These are phyloP conservation scores for Dioscorea alata DNA, from an alignment of 106 monocot genomes.

Conservation along the genomic window DNA sequence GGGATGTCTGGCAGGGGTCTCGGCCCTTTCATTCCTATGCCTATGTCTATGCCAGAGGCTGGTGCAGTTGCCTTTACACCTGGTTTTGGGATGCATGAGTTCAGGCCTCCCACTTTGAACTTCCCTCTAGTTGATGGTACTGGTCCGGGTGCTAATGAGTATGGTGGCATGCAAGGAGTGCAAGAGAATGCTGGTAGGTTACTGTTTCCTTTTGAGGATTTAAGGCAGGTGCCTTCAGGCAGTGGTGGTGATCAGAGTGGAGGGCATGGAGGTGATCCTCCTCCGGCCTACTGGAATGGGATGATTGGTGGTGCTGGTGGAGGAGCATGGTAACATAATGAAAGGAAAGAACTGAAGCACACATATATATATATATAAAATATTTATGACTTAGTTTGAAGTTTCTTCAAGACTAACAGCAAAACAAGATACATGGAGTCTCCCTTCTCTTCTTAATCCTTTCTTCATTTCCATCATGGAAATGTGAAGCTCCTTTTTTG, in stretches of 20 bases:
- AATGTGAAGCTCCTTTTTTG: constrained; percentile 50
- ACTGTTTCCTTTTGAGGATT: constrained; percentile 54
- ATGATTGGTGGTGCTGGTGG: constrained; percentile 39
- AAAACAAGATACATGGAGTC: not conserved
- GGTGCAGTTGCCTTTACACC: constrained; percentile 21
- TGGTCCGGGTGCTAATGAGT: constrained; percentile 4
- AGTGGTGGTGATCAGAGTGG: constrained; percentile 19
- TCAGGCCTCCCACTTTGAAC: constrained; percentile 27
- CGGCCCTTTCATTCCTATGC: constrained; percentile 24
- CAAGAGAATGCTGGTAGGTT: constrained; percentile 30
- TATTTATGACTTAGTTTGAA: not conserved
- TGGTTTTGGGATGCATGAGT: constrained; percentile 54
- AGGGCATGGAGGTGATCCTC: constrained; percentile 27
- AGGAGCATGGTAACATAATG: constrained; percentile 1
- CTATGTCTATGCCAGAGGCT: constrained; percentile 20
- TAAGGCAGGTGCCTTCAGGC: constrained; percentile 24
- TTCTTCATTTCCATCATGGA: constrained; percentile 4
- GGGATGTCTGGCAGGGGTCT: constrained; percentile 25
- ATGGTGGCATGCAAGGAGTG: constrained; percentile 10
- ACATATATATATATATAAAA: not conserved
- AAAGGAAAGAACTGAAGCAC: not conserved
- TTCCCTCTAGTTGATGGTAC: constrained; percentile 13
- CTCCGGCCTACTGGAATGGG: constrained; percentile 55
- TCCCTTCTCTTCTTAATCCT: not conserved
- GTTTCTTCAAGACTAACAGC: constrained; percentile 1